Evolutionary conservation across 768 basidiomycete genomes (phyloP).

Genomic region (Boletus coccyginus): DNA sequence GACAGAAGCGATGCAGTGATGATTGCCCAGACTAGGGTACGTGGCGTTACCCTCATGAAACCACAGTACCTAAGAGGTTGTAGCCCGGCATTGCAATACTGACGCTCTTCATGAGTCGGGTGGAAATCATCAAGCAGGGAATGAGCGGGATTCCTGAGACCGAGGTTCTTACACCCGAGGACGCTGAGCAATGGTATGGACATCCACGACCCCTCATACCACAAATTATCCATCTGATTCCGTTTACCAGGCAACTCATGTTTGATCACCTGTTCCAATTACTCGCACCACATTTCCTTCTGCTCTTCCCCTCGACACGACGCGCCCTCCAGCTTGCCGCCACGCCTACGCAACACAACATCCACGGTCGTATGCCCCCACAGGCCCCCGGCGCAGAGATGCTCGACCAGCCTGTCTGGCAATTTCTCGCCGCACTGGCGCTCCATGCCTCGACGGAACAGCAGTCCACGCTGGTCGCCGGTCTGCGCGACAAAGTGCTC

Average conservation of each 20-base stretch:
- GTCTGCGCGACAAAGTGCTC: slow-evolving; percentile 89
- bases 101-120: slow-evolving; percentile 87
- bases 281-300: slow-evolving; percentile 69
- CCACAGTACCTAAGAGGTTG: background rate
- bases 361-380: slow-evolving; percentile 58
- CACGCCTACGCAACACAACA: slow-evolving; percentile 33
- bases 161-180: slow-evolving; percentile 64
- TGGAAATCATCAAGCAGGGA: slow-evolving; percentile 86
- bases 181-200: slow-evolving; percentile 73
- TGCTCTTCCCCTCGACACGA: slow-evolving; percentile 89
- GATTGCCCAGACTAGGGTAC: slow-evolving; percentile 78
- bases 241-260: slow-evolving; percentile 67
- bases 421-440: slow-evolving; percentile 87
- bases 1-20: slow-evolving; percentile 72
- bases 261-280: slow-evolving; percentile 86
- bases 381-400: slow-evolving; percentile 55
- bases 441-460: slow-evolving; percentile 82
- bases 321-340: slow-evolving; percentile 44
- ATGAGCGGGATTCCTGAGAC: slow-evolving; percentile 50
- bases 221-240: slow-evolving; percentile 7
- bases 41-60: slow-evolving; percentile 23
- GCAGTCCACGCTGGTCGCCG: slow-evolving; percentile 82
- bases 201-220: background rate
- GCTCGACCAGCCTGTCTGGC: slow-evolving; percentile 92
- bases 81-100: slow-evolving; percentile 91